Base-by-base conservation (phyloP, 768 basidiomycete genomes). In the Boletus sp. region DNA sequence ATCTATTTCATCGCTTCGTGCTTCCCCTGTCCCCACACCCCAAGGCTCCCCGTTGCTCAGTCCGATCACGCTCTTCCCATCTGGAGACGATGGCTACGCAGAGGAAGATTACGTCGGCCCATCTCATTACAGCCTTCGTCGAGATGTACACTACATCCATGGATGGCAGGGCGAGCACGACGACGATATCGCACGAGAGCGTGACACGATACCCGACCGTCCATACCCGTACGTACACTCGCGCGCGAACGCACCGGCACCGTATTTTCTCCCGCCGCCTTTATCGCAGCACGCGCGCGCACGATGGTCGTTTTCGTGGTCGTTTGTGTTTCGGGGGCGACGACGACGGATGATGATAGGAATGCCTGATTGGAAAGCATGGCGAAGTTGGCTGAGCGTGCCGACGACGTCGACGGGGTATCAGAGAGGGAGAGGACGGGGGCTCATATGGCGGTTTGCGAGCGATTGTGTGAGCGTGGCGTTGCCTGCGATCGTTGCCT, bases 241-340 rank as follows among this genome's bases (percentile, higher is more conserved):
- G 11, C 51, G 44, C 21, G 4, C 23, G 25, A 25, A 25, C 2
- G 8, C 39, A 4, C 8, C 56, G 29, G 45, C 55, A 37, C 61
- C 69, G 37, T 64, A 74, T 47, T 80, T 77, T 53, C 73, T 76
- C 30, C 75, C 76, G 4, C 73, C 72, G 14, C 75, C 75, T 35
- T 55, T 53, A 9, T 57, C 62, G 21, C 70, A 65, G 43, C 56
- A 64, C 25, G 45, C 54, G 19, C 63, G 59, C n/a, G 29, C 27
- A 56, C 57, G 51, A 63, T 64, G 42, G 42, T 70, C 72, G 66
- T 66, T 70, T 38, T 81, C 78, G 19, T 81, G 79, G 75, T 74
- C 79, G 17, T 87, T 87, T 62, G 74, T 76, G 23, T 74, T 85
- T 50, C 65, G 74, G 27, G 83, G 83, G 1, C 75, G 81, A 29